These are phyloP conservation scores for Pseudopyricularia javanii DNA, from an alignment of 2,329 filamentous ascomycete genomes.

Conservation along the genomic window DNA sequence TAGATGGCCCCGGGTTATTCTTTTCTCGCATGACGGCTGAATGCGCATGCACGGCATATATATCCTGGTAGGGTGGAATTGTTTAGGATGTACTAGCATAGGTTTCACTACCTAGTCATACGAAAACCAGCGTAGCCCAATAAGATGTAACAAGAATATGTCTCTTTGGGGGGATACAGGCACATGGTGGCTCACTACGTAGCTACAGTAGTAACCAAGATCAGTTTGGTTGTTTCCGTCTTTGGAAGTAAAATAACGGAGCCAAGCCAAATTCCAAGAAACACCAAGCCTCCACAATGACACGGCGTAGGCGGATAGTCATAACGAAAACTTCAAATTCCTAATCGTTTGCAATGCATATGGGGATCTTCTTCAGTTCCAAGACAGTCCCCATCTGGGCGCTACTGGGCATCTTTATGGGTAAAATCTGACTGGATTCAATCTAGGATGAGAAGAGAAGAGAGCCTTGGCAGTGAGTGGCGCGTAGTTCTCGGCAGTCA, in stretches of 20 bases:
- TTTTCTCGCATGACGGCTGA: not conserved
- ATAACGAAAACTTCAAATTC: not conserved
- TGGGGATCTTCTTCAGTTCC: too few species aligned
- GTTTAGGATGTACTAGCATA: not conserved
- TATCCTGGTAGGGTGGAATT: too few species aligned
- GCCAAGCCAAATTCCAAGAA: not conserved
- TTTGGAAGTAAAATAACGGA: not conserved
- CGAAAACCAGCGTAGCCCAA: too few species aligned
- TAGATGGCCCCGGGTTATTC: not conserved
- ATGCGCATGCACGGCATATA: not conserved
- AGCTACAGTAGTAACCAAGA: not conserved
- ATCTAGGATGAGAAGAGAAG: too few species aligned
- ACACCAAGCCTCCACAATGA: not conserved
- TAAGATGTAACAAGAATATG: not conserved
- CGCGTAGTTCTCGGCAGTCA: too few species aligned
- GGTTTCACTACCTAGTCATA: not conserved
- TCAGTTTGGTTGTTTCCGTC: not conserved
- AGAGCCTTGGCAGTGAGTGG: too few species aligned
- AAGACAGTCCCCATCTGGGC: too few species aligned
- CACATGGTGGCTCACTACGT: not conserved
- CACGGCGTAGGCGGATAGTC: not conserved
- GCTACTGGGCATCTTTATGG: too few species aligned
- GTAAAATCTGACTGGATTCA: too few species aligned
- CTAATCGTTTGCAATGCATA: not conserved
- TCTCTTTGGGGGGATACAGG: not conserved